Conservation (phyloP, 345 rosid species). For the Salix suchowensis region DNA sequence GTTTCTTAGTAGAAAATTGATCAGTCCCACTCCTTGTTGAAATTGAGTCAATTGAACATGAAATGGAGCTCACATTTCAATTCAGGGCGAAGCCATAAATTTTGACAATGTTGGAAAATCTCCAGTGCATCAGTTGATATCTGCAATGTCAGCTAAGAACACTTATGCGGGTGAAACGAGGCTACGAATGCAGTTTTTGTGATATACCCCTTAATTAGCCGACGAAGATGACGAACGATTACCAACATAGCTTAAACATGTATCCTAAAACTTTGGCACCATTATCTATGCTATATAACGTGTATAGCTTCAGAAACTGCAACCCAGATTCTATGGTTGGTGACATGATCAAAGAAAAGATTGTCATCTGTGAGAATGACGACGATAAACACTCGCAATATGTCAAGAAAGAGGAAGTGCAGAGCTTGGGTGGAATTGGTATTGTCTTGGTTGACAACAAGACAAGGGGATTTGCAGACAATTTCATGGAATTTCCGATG, state of each 20-base stretch:
- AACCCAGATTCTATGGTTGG: slow-evolving; percentile 33
- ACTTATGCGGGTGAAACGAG: slow-evolving; percentile 24
- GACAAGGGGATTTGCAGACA: slow-evolving; percentile 37
- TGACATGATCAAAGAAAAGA: slow-evolving; percentile 49
- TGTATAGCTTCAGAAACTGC: slow-evolving; percentile 44
- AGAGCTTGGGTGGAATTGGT: slow-evolving; percentile 55
- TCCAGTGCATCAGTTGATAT: slow-evolving; percentile 50
- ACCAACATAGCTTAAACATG: too few species aligned
- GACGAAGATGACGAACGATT: too few species aligned
- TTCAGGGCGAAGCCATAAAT: slow-evolving; percentile 70
- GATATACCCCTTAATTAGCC: too few species aligned
- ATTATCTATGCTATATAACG: not conserved
- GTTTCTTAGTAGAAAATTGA: not conserved
- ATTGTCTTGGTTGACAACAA: slow-evolving; percentile 44
- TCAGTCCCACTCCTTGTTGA: not conserved
- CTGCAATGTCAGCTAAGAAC: slow-evolving; percentile 51
- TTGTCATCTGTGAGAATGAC: slow-evolving; percentile 54
- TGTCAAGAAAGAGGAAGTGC: slow-evolving; percentile 36
- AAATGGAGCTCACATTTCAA: not conserved
- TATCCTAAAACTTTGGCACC: not conserved
- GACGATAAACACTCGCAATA: slow-evolving; percentile 3
- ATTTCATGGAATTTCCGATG: slow-evolving; percentile 44
- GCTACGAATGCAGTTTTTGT: slow-evolving; percentile 45
- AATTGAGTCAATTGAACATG: not conserved
- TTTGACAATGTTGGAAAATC: slow-evolving; percentile 43